A percentile compares a stretch with the other conserved stretches of the same genome.
Conservation (phyloP, 768 basidiomycete species). For the Zangia roseola region DNA sequence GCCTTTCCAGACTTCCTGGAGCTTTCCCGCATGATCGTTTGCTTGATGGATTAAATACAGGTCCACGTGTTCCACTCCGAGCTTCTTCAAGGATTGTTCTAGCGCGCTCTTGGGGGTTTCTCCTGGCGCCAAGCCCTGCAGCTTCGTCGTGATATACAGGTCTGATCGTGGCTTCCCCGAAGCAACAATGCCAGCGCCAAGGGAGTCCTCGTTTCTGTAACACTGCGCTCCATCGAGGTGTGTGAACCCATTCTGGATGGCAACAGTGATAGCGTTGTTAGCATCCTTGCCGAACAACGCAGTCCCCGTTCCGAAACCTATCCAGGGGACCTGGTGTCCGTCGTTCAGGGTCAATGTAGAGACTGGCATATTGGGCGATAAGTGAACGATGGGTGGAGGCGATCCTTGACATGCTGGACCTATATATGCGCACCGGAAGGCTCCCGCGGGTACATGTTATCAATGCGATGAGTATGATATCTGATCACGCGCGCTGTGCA, state of each 20-base stretch:
- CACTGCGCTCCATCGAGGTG: conserved; percentile 69
- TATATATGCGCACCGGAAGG: too few species aligned
- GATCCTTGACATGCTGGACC: too few species aligned
- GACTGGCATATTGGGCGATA: conserved; percentile 22
- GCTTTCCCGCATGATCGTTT: conserved; percentile 36
- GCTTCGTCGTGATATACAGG: conserved; percentile 65
- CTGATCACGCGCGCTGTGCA: too few species aligned
- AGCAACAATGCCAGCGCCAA: conserved; percentile 50
- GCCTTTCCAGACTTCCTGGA: conserved; percentile 56
- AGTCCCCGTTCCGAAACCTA: conserved; percentile 65
- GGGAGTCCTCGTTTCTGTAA: conserved; percentile 54
- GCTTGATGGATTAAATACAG: conserved; percentile 62
- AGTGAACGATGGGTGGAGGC: not conserved
- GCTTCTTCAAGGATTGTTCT: conserved; percentile 50
- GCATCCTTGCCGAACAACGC: conserved; percentile 49
- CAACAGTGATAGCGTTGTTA: conserved; percentile 36
- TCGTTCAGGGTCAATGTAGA: conserved; percentile 51
- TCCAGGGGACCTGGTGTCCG: conserved; percentile 50
- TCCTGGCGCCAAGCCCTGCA: conserved; percentile 35
- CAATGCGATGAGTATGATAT: too few species aligned
- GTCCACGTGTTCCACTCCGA: conserved; percentile 57
- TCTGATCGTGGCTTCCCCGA: conserved; percentile 52
- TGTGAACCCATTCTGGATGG: conserved; percentile 54
- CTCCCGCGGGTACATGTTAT: too few species aligned
- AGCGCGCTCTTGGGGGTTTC: conserved; percentile 50